These are phyloP conservation scores for Cladosporium oxysporum DNA, from an alignment of 2,329 filamentous ascomycete genomes.

Conservation along the genomic window DNA sequence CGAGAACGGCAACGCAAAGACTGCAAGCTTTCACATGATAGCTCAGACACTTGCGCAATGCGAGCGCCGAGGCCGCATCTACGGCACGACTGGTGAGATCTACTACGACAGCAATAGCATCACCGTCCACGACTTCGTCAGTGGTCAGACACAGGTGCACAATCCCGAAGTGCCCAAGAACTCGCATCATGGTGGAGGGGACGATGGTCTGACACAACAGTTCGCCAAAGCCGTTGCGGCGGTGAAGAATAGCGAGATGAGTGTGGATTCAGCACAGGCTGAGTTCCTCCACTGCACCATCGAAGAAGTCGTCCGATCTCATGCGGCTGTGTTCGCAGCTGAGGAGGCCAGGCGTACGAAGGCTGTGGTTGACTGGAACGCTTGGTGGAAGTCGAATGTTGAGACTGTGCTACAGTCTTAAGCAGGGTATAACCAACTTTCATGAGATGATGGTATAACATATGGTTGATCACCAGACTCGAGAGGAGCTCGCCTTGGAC, in stretches of 20 bases:
- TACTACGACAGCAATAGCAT: slow-evolving; percentile 80
- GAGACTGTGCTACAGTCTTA: slow-evolving; percentile 26
- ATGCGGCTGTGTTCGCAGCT: slow-evolving; percentile 90
- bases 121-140: slow-evolving; percentile 70
- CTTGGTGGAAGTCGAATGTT: slow-evolving; percentile 71
- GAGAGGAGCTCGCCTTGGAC: background rate
- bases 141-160: slow-evolving; percentile 56
- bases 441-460: background rate
- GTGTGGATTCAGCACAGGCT: slow-evolving; percentile 70
- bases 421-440: background rate
- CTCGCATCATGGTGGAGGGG: slow-evolving; percentile 69
- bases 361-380: slow-evolving; percentile 71
- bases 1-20: slow-evolving; percentile 65
- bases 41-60: slow-evolving; percentile 87
- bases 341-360: slow-evolving; percentile 76
- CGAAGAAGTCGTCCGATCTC: slow-evolving; percentile 84
- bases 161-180: slow-evolving; percentile 58
- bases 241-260: slow-evolving; percentile 70
- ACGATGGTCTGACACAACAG: slow-evolving; percentile 75
- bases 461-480: background rate
- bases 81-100: slow-evolving; percentile 84
- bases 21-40: slow-evolving; percentile 90
- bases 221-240: slow-evolving; percentile 81
- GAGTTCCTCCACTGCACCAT: slow-evolving; percentile 77
- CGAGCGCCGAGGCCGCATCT: slow-evolving; percentile 79